A percentile compares a stretch with the other conserved stretches of the same genome.
Conservation (phyloP, 495 filamentous ascomycete species). For the Aspergillus egyptiacus region DNA sequence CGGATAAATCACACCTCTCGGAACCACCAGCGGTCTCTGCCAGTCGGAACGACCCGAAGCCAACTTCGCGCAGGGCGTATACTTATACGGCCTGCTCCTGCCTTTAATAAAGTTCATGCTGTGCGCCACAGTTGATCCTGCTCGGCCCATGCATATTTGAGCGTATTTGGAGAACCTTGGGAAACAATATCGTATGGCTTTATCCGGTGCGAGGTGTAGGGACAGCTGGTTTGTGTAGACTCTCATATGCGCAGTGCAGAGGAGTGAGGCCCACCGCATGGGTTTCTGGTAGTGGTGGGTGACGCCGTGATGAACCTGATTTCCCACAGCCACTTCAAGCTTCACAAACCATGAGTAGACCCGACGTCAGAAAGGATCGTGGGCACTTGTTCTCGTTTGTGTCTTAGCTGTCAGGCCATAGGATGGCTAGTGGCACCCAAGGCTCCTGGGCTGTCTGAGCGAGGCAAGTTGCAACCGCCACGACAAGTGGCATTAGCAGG, state of each 20-base stretch:
- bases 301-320: neutral
- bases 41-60: slow-evolving; percentile 2
- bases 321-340: neutral
- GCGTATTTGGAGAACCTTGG: neutral
- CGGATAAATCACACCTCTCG: slow-evolving; percentile 1
- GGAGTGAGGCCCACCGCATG: neutral
- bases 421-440: slow-evolving; percentile 4
- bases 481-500: neutral
- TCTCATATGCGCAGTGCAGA: neutral
- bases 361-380: neutral
- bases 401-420: slow-evolving; percentile 12
- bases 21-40: neutral
- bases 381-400: neutral
- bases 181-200: neutral
- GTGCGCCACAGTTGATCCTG: neutral
- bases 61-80: neutral
- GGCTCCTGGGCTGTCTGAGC: slow-evolving; percentile 1
- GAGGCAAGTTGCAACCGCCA: neutral
- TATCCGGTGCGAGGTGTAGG: neutral
- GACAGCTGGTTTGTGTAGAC: neutral
- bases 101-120: too few species aligned
- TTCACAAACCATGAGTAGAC: neutral
- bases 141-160: neutral
- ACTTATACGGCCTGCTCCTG: too few species aligned
- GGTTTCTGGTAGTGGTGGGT: neutral